A percentile compares a stretch with the other conserved stretches of the same genome.
phyloP scores from a whole-genome alignment of 1,284 basidiomycete genomes.

The Termitomyces sp. region DNA sequence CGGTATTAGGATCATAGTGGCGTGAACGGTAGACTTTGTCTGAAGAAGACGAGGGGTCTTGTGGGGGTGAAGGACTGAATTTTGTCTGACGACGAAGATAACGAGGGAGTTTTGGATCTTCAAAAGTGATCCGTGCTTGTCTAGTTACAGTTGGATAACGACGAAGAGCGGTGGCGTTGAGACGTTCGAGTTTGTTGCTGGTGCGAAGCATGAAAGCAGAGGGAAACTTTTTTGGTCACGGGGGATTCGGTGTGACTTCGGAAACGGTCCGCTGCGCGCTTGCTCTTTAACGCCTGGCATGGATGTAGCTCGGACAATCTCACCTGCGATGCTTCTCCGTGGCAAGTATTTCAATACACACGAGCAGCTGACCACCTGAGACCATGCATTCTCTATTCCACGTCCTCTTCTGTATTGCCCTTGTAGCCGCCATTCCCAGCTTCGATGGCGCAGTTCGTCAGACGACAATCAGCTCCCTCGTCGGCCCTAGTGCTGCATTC shows the following conservation, averaged over 20 bases:
- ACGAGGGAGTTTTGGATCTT: conserved; percentile 9
- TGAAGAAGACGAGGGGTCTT: conserved; percentile 7
- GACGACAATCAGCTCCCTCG: conserved; percentile 39
- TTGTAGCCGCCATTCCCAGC: conserved; percentile 36
- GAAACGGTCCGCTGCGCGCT: background rate
- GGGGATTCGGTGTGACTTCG: conserved; percentile 10
- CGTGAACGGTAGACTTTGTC: conserved; percentile 28
- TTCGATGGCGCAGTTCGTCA: conserved; percentile 39
- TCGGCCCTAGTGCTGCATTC: conserved; percentile 38
- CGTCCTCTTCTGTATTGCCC: conserved; percentile 21
- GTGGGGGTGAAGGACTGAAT: conserved; percentile 7
- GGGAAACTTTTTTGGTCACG: conserved; percentile 7
- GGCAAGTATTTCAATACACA: background rate
- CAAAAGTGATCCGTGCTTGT: background rate
- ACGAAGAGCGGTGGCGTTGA: conserved; percentile 8
- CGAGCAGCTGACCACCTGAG: background rate
- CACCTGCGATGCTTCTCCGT: conserved; percentile 13
- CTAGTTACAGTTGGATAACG: conserved; percentile 7
- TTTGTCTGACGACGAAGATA: conserved; percentile 9
- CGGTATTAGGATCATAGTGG: conserved; percentile 27
- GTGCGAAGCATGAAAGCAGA: conserved; percentile 7
- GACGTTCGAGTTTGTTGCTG: conserved; percentile 3
- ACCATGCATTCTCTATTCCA: conserved; percentile 12
- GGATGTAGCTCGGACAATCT: conserved; percentile 14
- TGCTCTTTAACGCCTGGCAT: background rate